These are phyloP conservation scores for Multifurca ochricompacta DNA, from an alignment of 768 basidiomycete genomes.

Conservation along the genomic window DNA sequence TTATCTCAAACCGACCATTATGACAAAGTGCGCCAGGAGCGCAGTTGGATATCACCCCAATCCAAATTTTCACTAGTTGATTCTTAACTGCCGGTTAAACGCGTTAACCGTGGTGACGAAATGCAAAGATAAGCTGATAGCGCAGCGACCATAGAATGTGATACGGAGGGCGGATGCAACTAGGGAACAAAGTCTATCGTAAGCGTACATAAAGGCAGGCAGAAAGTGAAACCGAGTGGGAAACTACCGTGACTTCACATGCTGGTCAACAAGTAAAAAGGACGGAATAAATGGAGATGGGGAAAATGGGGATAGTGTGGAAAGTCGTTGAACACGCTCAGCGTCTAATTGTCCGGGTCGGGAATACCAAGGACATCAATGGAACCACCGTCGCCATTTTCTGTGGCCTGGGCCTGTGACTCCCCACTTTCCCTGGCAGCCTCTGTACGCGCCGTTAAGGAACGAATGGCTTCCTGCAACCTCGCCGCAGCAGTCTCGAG, in stretches of 20 bases:
- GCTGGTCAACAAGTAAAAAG: background rate
- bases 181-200: slow-evolving; percentile 7
- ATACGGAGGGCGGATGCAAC: background rate
- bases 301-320: background rate
- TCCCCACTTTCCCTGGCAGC: slow-evolving; percentile 18
- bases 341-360: slow-evolving; percentile 1
- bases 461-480: slow-evolving; percentile 28
- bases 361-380: slow-evolving; percentile 4
- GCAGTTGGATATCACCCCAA: too few relatives aligned
- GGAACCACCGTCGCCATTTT: slow-evolving; percentile 18
- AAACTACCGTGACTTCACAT: background rate
- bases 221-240: background rate
- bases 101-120: background rate
- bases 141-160: background rate
- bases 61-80: too few relatives aligned
- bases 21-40: too few relatives aligned
- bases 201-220: slow-evolving; percentile 2
- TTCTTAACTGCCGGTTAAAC: background rate
- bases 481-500: slow-evolving; percentile 37
- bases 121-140: background rate
- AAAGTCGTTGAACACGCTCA: background rate
- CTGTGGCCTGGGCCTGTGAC: background rate
- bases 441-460: slow-evolving; percentile 19
- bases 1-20: too few relatives aligned
- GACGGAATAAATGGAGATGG: slow-evolving; percentile 1